Percentiles rank a stretch among this genome's conserved stretches.
Conservation (phyloP, 2,329 filamentous ascomycete genomes). For the Pseudopithomyces chartarum region DNA sequence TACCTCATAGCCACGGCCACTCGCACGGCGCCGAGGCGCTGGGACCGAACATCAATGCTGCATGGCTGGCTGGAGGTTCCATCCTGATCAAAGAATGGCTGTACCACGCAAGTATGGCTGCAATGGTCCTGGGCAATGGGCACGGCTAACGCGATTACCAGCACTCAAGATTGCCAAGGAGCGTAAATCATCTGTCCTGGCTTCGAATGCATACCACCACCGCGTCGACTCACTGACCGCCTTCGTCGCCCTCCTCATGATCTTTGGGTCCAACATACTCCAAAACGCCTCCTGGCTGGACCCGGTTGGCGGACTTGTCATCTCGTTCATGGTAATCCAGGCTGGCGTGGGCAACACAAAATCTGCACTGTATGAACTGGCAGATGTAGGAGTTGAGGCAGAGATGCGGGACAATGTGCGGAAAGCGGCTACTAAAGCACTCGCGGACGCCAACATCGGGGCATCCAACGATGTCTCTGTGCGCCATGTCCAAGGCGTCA, state of each 20-base stretch:
- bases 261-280: conserved; percentile 86
- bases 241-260: conserved; percentile 87
- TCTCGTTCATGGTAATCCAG: conserved; percentile 90
- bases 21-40: conserved; percentile 63
- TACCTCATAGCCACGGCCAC: conserved; percentile 65
- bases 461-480: conserved; percentile 68
- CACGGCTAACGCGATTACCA: conserved; percentile 48
- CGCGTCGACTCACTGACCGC: conserved; percentile 94
- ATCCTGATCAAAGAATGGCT: conserved; percentile 96
- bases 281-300: conserved; percentile 90
- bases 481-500: conserved; percentile 82
- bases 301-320: conserved; percentile 88
- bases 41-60: conserved; percentile 87
- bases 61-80: conserved; percentile 89
- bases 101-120: conserved; percentile 69
- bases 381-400: conserved; percentile 85
- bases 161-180: conserved; percentile 95
- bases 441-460: conserved; percentile 44
- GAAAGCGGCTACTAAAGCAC: conserved; percentile 58
- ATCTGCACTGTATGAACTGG: conserved; percentile 81
- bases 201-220: conserved; percentile 95
- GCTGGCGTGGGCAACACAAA: conserved; percentile 87
- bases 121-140: neutral
- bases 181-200: conserved; percentile 92
- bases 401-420: conserved; percentile 77